Evolutionary conservation across 2,329 filamentous ascomycete species (phyloP), one percentile per base, ranked within the genome.

Genomic region (Corynespora cassiicola): DNA sequence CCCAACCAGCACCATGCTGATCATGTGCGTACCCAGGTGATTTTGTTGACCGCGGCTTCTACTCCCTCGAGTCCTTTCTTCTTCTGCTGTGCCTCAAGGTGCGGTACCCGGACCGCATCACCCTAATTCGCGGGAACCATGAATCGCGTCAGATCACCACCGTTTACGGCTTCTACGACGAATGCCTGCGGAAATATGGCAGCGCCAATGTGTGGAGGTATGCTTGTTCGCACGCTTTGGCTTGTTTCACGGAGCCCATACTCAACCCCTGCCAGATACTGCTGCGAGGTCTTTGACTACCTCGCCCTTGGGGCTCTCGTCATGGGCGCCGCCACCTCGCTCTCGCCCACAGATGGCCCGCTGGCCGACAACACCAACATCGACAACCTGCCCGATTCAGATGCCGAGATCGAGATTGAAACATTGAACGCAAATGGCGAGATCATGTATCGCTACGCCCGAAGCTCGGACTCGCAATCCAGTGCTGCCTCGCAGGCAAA

Each of bases 281-380:
- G 91, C 75, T 96, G 91, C 72, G 94, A 99, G 60, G 88, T 97
- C 4, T 99, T 99, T 65, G 92, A 99, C 72, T 97, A 96, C 68
- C 83, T 99, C 15, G 90, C 91, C 5, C 81, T 96, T 5, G 90
- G 89, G 35, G 91, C 91, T 30, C 84, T 96, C 50, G 88, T 94
- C 6, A 81, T 96, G n/a, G 94, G 94, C 51, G 90, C 94, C 17
- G 78, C 81, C 27, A 81, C 82, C 6, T 77, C 80, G 16, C 74
- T 87, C 22, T 74, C 73, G 77, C 88, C 69, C 74, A 86, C 77
- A 69, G 78, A 50, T 68, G 87, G 53, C 69, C 70, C 69, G 6
- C 69, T 74, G 19, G 69, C 71, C 42, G 69, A 77, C 45, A 74
- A 75, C 43, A 72, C 77, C 34, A 79, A 75, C 54, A 76, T 75